Base-by-base conservation (phyloP, 2,329 filamentous ascomycete species). In the Epichloe gansuensis region DNA sequence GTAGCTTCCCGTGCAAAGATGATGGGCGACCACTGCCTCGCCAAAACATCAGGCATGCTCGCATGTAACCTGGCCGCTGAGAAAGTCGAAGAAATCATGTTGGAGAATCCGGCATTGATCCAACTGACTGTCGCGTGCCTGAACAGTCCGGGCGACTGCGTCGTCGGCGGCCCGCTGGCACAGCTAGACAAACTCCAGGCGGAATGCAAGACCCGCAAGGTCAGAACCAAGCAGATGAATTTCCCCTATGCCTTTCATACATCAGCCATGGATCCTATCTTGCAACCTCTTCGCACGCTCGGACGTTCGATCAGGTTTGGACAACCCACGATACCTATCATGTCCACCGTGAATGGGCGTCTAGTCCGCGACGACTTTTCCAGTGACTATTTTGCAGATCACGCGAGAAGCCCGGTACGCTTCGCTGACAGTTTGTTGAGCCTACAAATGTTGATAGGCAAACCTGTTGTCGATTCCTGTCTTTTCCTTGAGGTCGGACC, bases 1-100 rank as follows among this genome's bases (percentile, higher is more conserved):
- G 84, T 89, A 25, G 85, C 85, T 43, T 66, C 72, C 51, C 78
- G 87, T 57, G 85, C 85, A n/a, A 71, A 78, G 61, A 72, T 87
- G 11, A 73, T 89, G 3, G 75, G 81, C 44, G 71, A 79, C 51
- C 77, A 78, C 58, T 89, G 85, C 71, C 81, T 75, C n/a, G 71
- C 39, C 11, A 78, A 81, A 54, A 85, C 79, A 1, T 85, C 89
- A 59, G 75, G 75, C 36, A 79, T 78, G 74, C 63, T 78, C 50
- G 74, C 74, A 21, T 66, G 75, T 15, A 70, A 72, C 54, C 8
- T 31, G 27, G 73, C 69, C 5, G 36, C 36, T 39, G 36, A 39
- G 2, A 6, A 15, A 43, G 17, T 25, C 40, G 5, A 17, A 2
- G 9, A 11, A 43, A 43, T 13, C 40, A 43, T 43, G 9, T 17